Evolutionary conservation across 192 early-diverging fungal genomes (phyloP), one percentile per base, ranked within the genome.

Genomic region (Phlyctochytrium arcticum): DNA sequence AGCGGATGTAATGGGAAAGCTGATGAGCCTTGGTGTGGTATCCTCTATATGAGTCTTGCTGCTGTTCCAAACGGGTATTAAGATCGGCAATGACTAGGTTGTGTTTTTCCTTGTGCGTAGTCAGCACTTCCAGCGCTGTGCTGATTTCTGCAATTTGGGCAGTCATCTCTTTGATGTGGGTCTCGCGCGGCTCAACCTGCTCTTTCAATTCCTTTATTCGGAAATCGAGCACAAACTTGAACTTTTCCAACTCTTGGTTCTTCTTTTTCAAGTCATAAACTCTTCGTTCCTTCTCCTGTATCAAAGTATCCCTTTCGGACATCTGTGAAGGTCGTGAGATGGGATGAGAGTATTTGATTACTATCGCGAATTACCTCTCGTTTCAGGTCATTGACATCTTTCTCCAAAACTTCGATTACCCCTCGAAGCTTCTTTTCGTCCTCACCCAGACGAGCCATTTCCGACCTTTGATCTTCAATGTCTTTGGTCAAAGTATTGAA

Each of bases 181-280:
- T 69, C 54, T 85, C 84, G 39, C 81, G 65, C 33, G 83, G 81
- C 54, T 85, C 80, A 24, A 85, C 72, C 57, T 85, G 75, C 42
- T 73, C 70, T 64, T 85, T 83, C 10, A 84, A 61, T 57, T 83
- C 80, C 61, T 84, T 84, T 55, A 84, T 84, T 12, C 71, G 56
- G 59, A 64, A 80, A 51, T 84, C 82, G 7, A 84, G 65, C 6
- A 85, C 81, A 67, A 83, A 85, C 59, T 83, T 83, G 69, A 69
- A 81, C 65, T 83, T 85, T 68, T 85, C 83, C n/a, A 85, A 71
- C 48, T 85, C 80, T 61, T 85, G 83, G 50, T 85, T 84, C 47
- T 78, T 74, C 57, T 85, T 85, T 36, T 85, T 85, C 2, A 85
- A 57, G 34, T 83, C 81, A 37, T 83, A 85, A 15, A 84, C 78